These are phyloP conservation scores for Eucalyptus marginata DNA, from an alignment of 345 rosid genomes.

Conservation along the genomic window DNA sequence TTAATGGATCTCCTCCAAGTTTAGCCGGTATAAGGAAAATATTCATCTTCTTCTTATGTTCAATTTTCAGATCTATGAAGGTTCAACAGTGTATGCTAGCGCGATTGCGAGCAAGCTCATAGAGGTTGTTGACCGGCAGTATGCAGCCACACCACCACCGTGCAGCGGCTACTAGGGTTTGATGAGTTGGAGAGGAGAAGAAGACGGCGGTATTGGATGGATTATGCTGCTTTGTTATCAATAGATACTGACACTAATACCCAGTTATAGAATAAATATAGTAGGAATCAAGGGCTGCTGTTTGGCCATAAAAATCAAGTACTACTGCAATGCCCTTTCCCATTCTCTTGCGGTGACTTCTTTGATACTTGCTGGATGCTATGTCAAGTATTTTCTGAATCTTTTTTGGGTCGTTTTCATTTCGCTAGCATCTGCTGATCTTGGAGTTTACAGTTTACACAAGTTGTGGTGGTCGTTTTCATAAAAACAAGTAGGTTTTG, in stretches of 20 bases:
- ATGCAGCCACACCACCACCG: constrained; percentile 27
- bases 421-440: not conserved
- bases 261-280: not conserved
- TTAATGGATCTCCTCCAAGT: not conserved
- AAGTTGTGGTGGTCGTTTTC: not conserved
- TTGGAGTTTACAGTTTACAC: not conserved
- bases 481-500: not conserved
- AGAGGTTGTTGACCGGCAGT: constrained; percentile 55
- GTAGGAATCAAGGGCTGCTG: not conserved
- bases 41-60: not conserved
- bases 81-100: constrained; percentile 37
- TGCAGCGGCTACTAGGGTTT: not conserved
- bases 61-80: constrained; percentile 20
- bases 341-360: not conserved
- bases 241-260: not conserved
- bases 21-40: not conserved
- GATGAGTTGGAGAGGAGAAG: not conserved
- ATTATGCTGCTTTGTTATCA: not conserved
- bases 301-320: not conserved
- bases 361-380: not conserved
- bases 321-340: not conserved
- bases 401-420: not conserved
- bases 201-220: not conserved
- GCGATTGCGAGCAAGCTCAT: constrained; percentile 73
- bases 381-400: not conserved